Base-by-base conservation (phyloP, 2,329 filamentous ascomycete species). In the Sporothrix luriei region DNA sequence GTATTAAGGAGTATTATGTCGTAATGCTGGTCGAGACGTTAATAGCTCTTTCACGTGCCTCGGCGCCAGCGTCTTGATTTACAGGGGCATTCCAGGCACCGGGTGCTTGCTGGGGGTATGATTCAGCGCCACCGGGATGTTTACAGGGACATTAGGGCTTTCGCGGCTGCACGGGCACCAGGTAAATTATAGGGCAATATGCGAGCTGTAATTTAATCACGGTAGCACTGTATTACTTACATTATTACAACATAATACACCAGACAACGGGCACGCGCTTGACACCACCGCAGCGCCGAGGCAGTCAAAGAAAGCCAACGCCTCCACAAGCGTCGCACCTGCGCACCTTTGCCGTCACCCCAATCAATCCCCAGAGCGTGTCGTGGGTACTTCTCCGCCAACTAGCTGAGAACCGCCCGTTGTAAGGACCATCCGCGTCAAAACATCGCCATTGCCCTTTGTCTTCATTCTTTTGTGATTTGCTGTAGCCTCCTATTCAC, bases 241-340 rank as follows among this genome's bases (percentile, higher is more conserved):
- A 4, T 33, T 33, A 33, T 33, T 33, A 33, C 33, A 7, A 33
- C 33, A 33, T 33, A 5, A 46, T 48, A 49, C 46, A 66, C 24
- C 11, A 43, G 11, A n/a, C 19, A 16, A n/a, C 48, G 43, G 43
- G 49, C 49, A 40, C 26, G 48, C 48, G 33, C 38, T 46, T n/a
- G 64, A 26, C 49, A 64, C 19, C 54, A 64, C 67, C 67, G 38
- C 57, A 24, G n/a, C 68, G 49, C 66, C 66, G 66, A 68, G 66
- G 66, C 66, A 68, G 19, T 24, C 55, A 61, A 61, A 61, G 33
- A 61, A 43, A 61, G 46, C 43, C 24, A 48, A 48, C 59, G n/a
- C 59, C 59, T 43, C 59, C 59, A 62, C 59, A 48, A 21, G 16
- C 40, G 5, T 46, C 6, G 1, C 57, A 9, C 24, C 26, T 61